Evolutionary conservation across 768 basidiomycete species (phyloP), one percentile per base, ranked within the genome.

Genomic region (Mrakia gelida): DNA sequence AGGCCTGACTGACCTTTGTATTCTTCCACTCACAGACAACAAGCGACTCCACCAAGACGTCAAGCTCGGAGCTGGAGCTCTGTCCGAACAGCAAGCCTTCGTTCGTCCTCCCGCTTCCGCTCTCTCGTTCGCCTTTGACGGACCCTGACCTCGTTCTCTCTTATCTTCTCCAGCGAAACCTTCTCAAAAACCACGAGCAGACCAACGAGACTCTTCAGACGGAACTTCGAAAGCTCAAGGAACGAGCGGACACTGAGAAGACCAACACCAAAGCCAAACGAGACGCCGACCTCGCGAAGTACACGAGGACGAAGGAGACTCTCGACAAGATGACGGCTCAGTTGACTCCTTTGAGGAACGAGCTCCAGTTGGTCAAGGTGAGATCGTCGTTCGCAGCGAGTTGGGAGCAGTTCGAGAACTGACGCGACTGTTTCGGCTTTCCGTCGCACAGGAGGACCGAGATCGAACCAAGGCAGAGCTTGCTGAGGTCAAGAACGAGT

Each of bases 181-280:
- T 38, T 0, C 72, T 52, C 28, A 59, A 49, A 23, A 59, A 26
- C 11, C 54, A 30, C 18, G 18, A 49, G 7, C 72, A 73, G 28
- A 73, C 54, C n/a, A 61, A 34, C 34, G 49, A 54, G 34, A 59
- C 72, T 16, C 72, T 59, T 8, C 30, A 49, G n/a, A 34, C 18
- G 21, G 72, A 73, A 10, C 72, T 59, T 26, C 67, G 67, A 34
- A 70, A 59, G 72, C 72, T 73, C 56, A 73, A 73, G 56, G 67
- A 70, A 41, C 67, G 67, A 38, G 67, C 67, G 41, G 67, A 70
- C 67, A 70, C 67, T 3, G 67, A 70, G 41, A 70, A 70, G 67
- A 70, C 67, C 11, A 70, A 70, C 67, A 70, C 52, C 52, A 73
- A 73, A 34, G 52, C 72, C 54, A 73, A 73, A 38, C 72, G 49